phyloP scores from a whole-genome alignment of 2,329 filamentous ascomycete species.

The Hymenotorrendiella dingleyae region DNA sequence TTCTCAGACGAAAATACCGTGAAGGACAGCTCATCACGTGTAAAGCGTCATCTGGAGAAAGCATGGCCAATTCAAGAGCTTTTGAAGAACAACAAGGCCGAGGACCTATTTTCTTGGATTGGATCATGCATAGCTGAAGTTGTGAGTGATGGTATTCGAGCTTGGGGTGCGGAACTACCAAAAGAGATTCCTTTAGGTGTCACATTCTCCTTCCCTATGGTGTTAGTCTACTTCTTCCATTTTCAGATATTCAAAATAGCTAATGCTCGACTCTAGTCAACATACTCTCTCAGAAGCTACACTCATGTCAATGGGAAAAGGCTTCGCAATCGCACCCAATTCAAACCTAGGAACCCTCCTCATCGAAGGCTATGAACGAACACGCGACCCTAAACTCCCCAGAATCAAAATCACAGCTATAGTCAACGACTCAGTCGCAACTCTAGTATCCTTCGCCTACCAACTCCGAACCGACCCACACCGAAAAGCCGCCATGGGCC shows the following conservation, averaged over 20 bases:
- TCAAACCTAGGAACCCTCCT: conserved; percentile 56
- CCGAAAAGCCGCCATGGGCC: conserved; percentile 67
- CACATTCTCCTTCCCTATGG: conserved; percentile 67
- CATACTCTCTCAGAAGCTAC: conserved; percentile 55
- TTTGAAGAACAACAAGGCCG: conserved; percentile 67
- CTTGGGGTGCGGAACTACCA: conserved; percentile 33
- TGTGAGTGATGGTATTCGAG: conserved; percentile 50
- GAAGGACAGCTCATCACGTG: conserved; percentile 14
- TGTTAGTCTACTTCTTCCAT: conserved; percentile 25
- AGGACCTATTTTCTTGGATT: conserved; percentile 76
- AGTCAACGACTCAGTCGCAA: conserved; percentile 76
- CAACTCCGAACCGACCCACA: conserved; percentile 54
- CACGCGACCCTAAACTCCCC: conserved; percentile 47
- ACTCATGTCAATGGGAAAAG: conserved; percentile 65
- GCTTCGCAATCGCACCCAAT: conserved; percentile 56
- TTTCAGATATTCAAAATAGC: not conserved
- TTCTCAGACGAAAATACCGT: conserved; percentile 1
- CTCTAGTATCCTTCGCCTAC: conserved; percentile 71
- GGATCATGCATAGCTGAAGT: conserved; percentile 71
- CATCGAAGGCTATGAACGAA: conserved; percentile 48
- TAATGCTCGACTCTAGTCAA: conserved; percentile 35
- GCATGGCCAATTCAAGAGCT: conserved; percentile 70
- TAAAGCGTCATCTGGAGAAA: conserved; percentile 52
- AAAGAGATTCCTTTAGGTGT: conserved; percentile 57
- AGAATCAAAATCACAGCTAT: conserved; percentile 68